Evolutionary conservation across 495 filamentous ascomycete genomes (phyloP).

Genomic region (Aspergillus sclerotioniger): DNA sequence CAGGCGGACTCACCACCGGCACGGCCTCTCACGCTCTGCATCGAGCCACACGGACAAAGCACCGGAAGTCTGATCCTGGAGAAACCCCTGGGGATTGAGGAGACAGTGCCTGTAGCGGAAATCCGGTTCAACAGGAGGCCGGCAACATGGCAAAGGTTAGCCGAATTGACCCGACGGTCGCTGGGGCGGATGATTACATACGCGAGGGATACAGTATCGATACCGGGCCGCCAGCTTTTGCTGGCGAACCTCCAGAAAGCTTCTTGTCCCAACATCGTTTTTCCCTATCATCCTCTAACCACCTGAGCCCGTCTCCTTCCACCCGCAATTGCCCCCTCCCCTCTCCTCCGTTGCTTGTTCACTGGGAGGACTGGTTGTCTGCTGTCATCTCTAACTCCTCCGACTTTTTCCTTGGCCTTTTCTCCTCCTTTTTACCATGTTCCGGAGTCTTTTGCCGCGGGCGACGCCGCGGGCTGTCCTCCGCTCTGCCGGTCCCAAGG

Average conservation of each 20-base stretch:
- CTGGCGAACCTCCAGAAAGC: slow-evolving; percentile 22
- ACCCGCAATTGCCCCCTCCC: slow-evolving; percentile 22
- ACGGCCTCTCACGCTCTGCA: not conserved
- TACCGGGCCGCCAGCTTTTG: slow-evolving; percentile 29
- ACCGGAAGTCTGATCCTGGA: too few species aligned
- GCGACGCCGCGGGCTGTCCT: slow-evolving; percentile 64
- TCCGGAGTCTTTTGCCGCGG: slow-evolving; percentile 69
- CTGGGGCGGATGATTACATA: slow-evolving; percentile 22
- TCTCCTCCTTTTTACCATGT: slow-evolving; percentile 52
- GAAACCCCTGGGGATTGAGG: too few species aligned
- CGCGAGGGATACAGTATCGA: slow-evolving; percentile 21
- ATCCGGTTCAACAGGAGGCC: not conserved
- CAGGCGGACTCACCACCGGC: not conserved
- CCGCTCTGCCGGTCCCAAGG: slow-evolving; percentile 40
- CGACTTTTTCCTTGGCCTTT: slow-evolving; percentile 27
- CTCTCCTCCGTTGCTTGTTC: slow-evolving; percentile 26
- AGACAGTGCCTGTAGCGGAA: not conserved
- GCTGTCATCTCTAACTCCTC: slow-evolving; percentile 19
- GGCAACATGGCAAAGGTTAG: slow-evolving; percentile 17
- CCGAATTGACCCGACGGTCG: slow-evolving; percentile 19
- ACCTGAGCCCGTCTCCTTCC: slow-evolving; percentile 6
- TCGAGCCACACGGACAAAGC: too few species aligned
- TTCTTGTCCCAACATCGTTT: slow-evolving; percentile 29
- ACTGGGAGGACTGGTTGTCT: slow-evolving; percentile 33
- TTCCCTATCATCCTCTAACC: slow-evolving; percentile 26